Evolutionary conservation across 768 basidiomycete genomes (phyloP).

Genomic region (Hericium erinaceus): DNA sequence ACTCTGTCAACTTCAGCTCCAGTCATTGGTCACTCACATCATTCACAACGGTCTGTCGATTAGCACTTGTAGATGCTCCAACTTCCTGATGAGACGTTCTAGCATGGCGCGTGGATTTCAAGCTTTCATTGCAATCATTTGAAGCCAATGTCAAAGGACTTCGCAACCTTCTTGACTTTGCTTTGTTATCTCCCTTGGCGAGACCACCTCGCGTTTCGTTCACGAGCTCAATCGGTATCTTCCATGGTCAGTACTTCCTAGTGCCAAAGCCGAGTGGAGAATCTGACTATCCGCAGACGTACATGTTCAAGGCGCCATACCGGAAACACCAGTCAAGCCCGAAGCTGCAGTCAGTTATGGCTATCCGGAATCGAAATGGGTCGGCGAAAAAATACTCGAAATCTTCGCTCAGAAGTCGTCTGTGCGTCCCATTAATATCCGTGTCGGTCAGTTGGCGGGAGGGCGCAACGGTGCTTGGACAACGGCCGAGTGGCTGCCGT

Average conservation of each 20-base stretch:
- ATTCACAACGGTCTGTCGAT: conserved; percentile 14
- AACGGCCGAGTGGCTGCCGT: conserved; percentile 1
- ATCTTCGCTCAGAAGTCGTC: background rate
- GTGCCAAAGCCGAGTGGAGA: background rate
- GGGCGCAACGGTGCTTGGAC: conserved; percentile 2
- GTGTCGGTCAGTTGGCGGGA: background rate
- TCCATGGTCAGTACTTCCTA: background rate
- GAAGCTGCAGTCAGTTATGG: conserved; percentile 3
- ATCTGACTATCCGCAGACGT: background rate
- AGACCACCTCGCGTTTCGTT: conserved; percentile 1
- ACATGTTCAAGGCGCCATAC: background rate
- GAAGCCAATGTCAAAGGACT: conserved; percentile 9
- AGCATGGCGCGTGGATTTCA: conserved; percentile 12
- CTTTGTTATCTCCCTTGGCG: conserved; percentile 4
- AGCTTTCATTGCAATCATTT: conserved; percentile 7
- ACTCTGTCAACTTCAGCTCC: background rate
- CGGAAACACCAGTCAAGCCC: background rate
- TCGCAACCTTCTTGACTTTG: conserved; percentile 9
- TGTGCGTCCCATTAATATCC: background rate
- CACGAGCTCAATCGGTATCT: conserved; percentile 2
- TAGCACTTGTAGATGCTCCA: background rate
- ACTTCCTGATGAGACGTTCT: background rate
- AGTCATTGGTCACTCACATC: conserved; percentile 12
- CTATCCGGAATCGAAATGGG: conserved; percentile 19
- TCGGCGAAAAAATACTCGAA: conserved; percentile 8